Conservation (phyloP, 495 filamentous ascomycete genomes). For the Podospora bellae-mahoneyi region DNA sequence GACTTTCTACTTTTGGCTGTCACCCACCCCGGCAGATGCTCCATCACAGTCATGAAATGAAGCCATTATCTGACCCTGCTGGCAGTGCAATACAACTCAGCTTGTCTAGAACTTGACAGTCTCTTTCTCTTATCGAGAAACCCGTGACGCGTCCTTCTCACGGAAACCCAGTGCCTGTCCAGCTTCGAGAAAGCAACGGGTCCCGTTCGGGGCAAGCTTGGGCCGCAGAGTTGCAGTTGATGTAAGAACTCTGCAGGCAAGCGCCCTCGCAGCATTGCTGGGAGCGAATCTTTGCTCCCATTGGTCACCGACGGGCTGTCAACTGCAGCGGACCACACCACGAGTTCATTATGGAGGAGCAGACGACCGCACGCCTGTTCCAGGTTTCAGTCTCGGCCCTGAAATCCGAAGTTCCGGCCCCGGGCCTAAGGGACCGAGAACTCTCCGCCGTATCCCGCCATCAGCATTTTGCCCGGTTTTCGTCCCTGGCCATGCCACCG, state of each 20-base stretch:
- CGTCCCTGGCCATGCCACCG: neutral
- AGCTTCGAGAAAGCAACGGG: neutral
- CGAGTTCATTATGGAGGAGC: neutral
- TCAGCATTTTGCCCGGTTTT: neutral
- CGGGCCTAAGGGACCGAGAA: neutral
- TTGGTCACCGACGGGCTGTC: conserved; percentile 2
- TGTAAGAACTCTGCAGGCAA: conserved; percentile 3
- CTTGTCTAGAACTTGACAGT: neutral
- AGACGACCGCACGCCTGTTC: neutral
- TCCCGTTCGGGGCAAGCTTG: conserved; percentile 1
- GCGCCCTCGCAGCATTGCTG: conserved; percentile 5
- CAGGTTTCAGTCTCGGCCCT: neutral
- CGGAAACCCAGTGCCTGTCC: neutral
- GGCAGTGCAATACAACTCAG: neutral
- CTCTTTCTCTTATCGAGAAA: neutral
- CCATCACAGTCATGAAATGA: neutral
- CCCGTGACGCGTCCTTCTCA: neutral
- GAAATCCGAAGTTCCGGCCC: conserved; percentile 11
- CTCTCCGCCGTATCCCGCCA: neutral
- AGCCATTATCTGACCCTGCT: neutral
- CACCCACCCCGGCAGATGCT: neutral
- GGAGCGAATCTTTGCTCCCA: neutral
- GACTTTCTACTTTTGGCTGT: neutral
- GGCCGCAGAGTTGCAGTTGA: neutral
- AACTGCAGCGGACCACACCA: conserved; percentile 4